These are phyloP conservation scores for Vitis labrusca DNA, from an alignment of 164 flowering plant genomes.

Conservation along the genomic window DNA sequence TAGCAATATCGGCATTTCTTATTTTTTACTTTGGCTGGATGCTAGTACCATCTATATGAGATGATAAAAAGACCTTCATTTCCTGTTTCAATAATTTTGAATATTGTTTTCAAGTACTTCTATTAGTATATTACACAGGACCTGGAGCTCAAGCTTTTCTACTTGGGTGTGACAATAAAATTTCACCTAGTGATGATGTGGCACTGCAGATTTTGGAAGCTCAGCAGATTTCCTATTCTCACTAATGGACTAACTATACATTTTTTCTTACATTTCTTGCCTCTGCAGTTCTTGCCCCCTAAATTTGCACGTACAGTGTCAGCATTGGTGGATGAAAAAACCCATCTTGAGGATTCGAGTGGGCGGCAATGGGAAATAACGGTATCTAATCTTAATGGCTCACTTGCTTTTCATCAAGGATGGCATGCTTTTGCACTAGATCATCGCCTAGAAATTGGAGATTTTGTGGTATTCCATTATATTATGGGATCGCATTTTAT, in stretches of 20 bases:
- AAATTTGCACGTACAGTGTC: constrained; percentile 21
- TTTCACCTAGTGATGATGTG: neutral
- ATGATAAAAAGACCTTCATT: too few relatives aligned
- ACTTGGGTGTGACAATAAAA: too few relatives aligned
- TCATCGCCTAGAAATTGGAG: constrained; percentile 45
- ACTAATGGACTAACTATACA: neutral
- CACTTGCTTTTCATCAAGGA: constrained; percentile 47
- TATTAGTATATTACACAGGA: too few relatives aligned
- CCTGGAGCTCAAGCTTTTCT: too few relatives aligned
- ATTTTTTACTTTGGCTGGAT: too few relatives aligned
- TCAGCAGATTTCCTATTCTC: neutral
- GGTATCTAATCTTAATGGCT: constrained; percentile 25
- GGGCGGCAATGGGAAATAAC: constrained; percentile 41
- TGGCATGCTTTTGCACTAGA: constrained; percentile 47
- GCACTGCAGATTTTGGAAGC: neutral
- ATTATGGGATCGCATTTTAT: constrained; percentile 35
- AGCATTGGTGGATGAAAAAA: constrained; percentile 22
- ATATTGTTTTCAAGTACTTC: too few relatives aligned
- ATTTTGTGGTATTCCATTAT: constrained; percentile 40
- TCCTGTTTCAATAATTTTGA: too few relatives aligned
- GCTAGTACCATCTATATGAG: too few relatives aligned
- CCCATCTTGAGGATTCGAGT: constrained; percentile 40
- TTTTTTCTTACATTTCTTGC: neutral
- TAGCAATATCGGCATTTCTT: neutral
- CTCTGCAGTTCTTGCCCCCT: constrained; percentile 55